Evolutionary conservation across 805 yeast species (phyloP).

Genomic region (Candida odintsovae): DNA sequence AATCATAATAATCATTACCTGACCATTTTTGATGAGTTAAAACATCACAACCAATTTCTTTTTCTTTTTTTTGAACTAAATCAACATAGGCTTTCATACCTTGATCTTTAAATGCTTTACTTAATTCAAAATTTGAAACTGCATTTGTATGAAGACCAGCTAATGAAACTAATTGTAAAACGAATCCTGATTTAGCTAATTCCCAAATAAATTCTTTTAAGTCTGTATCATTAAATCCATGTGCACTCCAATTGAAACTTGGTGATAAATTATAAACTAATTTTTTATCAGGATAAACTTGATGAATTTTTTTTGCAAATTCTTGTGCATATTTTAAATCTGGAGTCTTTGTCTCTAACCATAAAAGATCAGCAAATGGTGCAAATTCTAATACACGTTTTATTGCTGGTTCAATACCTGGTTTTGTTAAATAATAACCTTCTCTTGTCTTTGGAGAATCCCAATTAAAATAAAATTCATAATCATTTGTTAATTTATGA

Average conservation of each 20-base stretch:
- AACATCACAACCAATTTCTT: slow-evolving; percentile 41
- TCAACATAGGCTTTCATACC: slow-evolving; percentile 60
- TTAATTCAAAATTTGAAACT: slow-evolving; percentile 43
- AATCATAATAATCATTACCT: slow-evolving; percentile 50
- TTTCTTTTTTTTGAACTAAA: slow-evolving; percentile 43
- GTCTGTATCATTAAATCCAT: slow-evolving; percentile 44
- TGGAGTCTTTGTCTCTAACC: slow-evolving; percentile 62
- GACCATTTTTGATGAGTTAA: slow-evolving; percentile 60
- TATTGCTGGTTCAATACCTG: slow-evolving; percentile 49
- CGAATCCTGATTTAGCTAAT: slow-evolving; percentile 51
- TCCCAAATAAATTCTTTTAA: slow-evolving; percentile 46
- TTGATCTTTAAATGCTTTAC: slow-evolving; percentile 39
- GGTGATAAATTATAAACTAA: slow-evolving; percentile 59
- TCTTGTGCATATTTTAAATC: slow-evolving; percentile 32
- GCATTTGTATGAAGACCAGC: slow-evolving; percentile 57
- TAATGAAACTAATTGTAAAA: slow-evolving; percentile 51
- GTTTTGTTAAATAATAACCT: slow-evolving; percentile 45
- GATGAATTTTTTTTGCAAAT: slow-evolving; percentile 38
- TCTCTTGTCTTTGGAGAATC: slow-evolving; percentile 55
- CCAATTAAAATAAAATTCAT: slow-evolving; percentile 40
- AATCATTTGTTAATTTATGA: slow-evolving; percentile 17
- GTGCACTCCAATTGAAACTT: slow-evolving; percentile 54
- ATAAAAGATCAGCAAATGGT: slow-evolving; percentile 53
- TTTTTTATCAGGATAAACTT: slow-evolving; percentile 43
- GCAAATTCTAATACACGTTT: slow-evolving; percentile 49